These are phyloP conservation scores for Wilhelminamyces savonicus DNA, from an alignment of 805 yeast genomes.

Conservation along the genomic window DNA sequence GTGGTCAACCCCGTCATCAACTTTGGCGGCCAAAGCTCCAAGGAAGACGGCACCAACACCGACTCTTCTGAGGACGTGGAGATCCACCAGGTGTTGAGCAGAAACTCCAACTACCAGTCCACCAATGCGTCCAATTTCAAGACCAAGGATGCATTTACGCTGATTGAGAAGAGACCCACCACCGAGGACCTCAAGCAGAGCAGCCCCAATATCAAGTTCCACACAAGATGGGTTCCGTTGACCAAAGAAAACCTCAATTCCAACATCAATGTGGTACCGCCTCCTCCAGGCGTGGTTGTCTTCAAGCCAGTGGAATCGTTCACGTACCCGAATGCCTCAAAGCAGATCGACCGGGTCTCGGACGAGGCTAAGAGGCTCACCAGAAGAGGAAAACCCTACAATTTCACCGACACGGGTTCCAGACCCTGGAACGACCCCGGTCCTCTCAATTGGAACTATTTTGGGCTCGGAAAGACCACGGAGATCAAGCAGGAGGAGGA, in stretches of 20 bases:
- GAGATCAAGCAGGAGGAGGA: slow-evolving; percentile 20
- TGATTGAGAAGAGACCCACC: slow-evolving; percentile 6
- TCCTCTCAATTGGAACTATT: slow-evolving; percentile 37
- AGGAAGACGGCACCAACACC: not conserved
- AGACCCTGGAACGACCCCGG: slow-evolving; percentile 94
- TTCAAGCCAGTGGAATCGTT: slow-evolving; percentile 78
- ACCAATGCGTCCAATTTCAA: slow-evolving; percentile 15
- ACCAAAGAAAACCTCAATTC: slow-evolving; percentile 45
- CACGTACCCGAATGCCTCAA: slow-evolving; percentile 74
- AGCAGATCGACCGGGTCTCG: slow-evolving; percentile 61
- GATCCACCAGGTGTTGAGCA: slow-evolving; percentile 38
- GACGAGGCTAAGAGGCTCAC: slow-evolving; percentile 62
- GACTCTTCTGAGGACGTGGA: slow-evolving; percentile 26
- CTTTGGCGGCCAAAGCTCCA: slow-evolving; percentile 7
- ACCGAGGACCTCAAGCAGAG: slow-evolving; percentile 16
- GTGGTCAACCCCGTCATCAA: slow-evolving; percentile 55
- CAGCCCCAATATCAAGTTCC: slow-evolving; percentile 37
- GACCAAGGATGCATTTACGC: slow-evolving; percentile 6
- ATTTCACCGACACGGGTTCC: slow-evolving; percentile 39
- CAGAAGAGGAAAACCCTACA: slow-evolving; percentile 49
- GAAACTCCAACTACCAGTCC: slow-evolving; percentile 18
- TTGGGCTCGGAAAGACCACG: slow-evolving; percentile 16
- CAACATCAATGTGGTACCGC: slow-evolving; percentile 55
- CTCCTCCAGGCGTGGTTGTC: slow-evolving; percentile 88
- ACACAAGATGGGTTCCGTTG: slow-evolving; percentile 67